phyloP scores from a whole-genome alignment of 176 grass and related monocot species.

The Rhynchospora pubera region DNA sequence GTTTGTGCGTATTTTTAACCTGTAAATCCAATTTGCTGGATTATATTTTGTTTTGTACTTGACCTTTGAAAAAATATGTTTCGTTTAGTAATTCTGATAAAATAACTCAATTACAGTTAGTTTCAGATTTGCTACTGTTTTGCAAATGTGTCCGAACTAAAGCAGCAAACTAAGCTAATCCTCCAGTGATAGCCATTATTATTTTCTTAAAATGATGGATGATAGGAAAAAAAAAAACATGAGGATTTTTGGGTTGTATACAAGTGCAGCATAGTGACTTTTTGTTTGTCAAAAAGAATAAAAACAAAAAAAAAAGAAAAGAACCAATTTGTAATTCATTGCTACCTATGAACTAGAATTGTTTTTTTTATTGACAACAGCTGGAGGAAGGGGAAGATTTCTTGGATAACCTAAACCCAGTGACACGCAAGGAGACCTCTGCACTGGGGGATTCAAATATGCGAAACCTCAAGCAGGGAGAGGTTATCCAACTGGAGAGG shows the following conservation, averaged over 20 bases:
- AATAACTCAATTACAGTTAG: not conserved
- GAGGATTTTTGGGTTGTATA: not conserved
- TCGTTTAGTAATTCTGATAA: not conserved
- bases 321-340: not conserved
- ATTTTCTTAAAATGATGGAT: not conserved
- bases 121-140: not conserved
- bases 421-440: conserved; percentile 50
- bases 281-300: not conserved
- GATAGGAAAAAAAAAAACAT: not conserved
- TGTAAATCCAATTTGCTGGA: not conserved
- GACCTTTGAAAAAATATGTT: too few species aligned
- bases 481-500: conserved; percentile 90
- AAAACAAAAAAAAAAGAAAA: not conserved
- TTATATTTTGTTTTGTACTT: not conserved
- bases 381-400: conserved; percentile 79
- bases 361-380: conserved; percentile 29
- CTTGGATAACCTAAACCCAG: conserved; percentile 55
- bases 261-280: not conserved
- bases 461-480: conserved; percentile 65
- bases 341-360: not conserved
- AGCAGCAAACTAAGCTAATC: not conserved
- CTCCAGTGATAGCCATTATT: not conserved
- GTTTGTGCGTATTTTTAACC: too few species aligned
- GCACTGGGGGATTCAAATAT: conserved; percentile 76
- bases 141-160: not conserved